Evolutionary conservation across 164 flowering plant genomes (phyloP), one percentile per base, ranked within the genome.

Genomic region (Tinospora cordifolia): DNA sequence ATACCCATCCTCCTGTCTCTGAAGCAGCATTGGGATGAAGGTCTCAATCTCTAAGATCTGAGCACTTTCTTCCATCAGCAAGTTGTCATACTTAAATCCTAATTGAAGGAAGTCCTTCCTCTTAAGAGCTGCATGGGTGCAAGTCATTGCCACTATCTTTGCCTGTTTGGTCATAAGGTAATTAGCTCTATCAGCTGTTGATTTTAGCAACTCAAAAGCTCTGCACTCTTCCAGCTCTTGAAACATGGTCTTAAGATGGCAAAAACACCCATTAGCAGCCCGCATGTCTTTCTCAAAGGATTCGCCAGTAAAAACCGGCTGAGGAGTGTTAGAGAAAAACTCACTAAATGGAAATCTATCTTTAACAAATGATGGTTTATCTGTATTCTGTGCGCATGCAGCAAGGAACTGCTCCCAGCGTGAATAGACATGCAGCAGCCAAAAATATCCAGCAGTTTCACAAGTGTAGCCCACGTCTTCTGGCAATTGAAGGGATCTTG

Each of bases 41-140:
- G 98, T 94, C 78, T 94, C 99, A 65, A 94, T 94, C 80, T 94
- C 99, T 76, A 94, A 80, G 27, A 94, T 94, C 63, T 94, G 98
- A 9, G 99, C 99, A 82, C 99, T 94, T 84, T 94, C 99, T 83
- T 94, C 99, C 99, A 94, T 94, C 72, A 94, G 80, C 76, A 94
- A 77, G 82, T 94, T 94, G 80, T 92, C 99, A 81, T 94, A 92
- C 80, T 94, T 94, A 75, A 94, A 94, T 46, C 97, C 99, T 49
- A 88, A 65, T 64, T 89, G 87, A 69, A 94, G 93, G 81, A 94
- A 94, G 81, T 94, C 99, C 76, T 90, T 94, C 78, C 99, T 83
- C 78, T 94, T 94, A 15, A 94, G 81, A 39, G 99, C 99, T 26
- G 99, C 99, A 81, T 94, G 99, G 49, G 99, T 94, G 79, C 99